Evolutionary conservation across 805 yeast genomes (phyloP).

Genomic region (Zygoascus biomembranicola): DNA sequence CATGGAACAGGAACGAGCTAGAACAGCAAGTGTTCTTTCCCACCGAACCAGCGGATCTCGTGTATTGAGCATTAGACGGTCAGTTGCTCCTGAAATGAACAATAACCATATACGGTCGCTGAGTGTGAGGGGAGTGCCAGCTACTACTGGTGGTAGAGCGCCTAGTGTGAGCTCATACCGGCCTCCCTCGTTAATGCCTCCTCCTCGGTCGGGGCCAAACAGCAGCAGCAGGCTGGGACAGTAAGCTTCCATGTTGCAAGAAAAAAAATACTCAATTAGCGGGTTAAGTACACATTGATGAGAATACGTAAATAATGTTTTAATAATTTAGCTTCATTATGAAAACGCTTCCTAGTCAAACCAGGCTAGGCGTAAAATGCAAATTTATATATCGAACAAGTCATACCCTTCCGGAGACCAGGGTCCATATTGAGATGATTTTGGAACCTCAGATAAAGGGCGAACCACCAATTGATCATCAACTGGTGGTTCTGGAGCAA

Average conservation of each 20-base stretch:
- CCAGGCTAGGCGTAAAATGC: background rate
- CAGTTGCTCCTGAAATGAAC: constrained; percentile 21
- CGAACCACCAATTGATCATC: too few relatives aligned
- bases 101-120: constrained; percentile 6
- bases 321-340: too few relatives aligned
- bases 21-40: constrained; percentile 7
- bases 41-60: constrained; percentile 6
- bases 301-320: too few relatives aligned
- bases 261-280: too few relatives aligned
- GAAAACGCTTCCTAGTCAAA: too few relatives aligned
- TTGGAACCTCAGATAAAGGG: too few relatives aligned
- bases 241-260: too few relatives aligned
- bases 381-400: constrained; percentile 15
- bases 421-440: constrained; percentile 17
- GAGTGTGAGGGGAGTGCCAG: background rate
- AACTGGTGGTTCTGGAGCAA: too few relatives aligned
- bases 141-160: background rate
- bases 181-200: constrained; percentile 1
- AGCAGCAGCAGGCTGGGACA: constrained; percentile 1
- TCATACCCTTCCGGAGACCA: constrained; percentile 26
- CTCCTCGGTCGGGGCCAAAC: background rate
- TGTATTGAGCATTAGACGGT: constrained; percentile 17
- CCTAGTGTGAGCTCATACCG: constrained; percentile 11
- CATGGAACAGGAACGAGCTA: constrained; percentile 12
- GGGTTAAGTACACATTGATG: too few relatives aligned